Conservation (phyloP, 345 rosid species). For the Anastatica hierochuntica region DNA sequence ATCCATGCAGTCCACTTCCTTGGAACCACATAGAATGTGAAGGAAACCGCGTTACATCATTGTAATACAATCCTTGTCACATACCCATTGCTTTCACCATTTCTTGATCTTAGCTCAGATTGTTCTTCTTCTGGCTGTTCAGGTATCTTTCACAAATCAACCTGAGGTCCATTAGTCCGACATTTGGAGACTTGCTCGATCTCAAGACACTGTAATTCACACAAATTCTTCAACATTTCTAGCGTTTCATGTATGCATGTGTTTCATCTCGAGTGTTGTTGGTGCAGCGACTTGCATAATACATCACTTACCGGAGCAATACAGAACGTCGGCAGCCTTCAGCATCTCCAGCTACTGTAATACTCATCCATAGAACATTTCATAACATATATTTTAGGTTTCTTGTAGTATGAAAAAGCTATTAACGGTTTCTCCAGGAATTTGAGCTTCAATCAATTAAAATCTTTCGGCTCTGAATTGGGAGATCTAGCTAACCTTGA, state of each 20-base stretch:
- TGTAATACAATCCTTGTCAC: conserved; percentile 30
- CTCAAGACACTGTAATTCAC: conserved; percentile 71
- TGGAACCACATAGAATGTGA: conserved; percentile 73
- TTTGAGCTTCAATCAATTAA: conserved; percentile 69
- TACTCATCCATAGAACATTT: conserved; percentile 7
- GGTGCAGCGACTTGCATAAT: conserved; percentile 76
- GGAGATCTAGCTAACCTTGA: conserved; percentile 53
- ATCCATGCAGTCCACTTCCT: conserved; percentile 71
- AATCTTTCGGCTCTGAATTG: conserved; percentile 63
- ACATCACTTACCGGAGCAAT: conserved; percentile 77
- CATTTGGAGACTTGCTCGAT: conserved; percentile 88
- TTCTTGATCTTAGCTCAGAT: conserved; percentile 8
- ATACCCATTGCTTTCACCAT: not conserved
- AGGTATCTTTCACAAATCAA: conserved; percentile 74
- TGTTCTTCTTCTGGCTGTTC: not conserved
- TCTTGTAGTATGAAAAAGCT: not conserved
- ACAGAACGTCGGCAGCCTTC: conserved; percentile 70
- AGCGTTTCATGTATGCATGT: not conserved
- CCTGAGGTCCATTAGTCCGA: conserved; percentile 70
- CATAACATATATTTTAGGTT: not conserved
- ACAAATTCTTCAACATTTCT: not conserved
- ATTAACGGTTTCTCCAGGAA: conserved; percentile 41
- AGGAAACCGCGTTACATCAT: conserved; percentile 65
- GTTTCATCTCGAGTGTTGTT: not conserved
- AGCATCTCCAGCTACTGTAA: conserved; percentile 71